These are phyloP conservation scores for Plantago lanceolata DNA, from an alignment of 305 asterid species.

Conservation along the genomic window DNA sequence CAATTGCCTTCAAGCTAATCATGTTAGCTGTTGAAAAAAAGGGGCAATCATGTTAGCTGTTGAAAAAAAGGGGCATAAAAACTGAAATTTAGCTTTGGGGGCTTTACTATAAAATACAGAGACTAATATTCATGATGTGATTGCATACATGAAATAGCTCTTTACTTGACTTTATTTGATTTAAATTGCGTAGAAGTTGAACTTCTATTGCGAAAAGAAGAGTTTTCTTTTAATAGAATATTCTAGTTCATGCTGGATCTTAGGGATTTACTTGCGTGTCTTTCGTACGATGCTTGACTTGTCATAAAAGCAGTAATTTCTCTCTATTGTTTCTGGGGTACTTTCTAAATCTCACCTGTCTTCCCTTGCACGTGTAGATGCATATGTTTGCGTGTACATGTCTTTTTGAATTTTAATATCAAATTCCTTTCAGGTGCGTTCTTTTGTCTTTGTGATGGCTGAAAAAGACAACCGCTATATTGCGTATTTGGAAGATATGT, in stretches of 20 bases:
- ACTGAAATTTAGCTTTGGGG: no score
- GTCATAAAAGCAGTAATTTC: no score
- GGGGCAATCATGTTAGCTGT: not conserved
- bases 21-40: conserved; percentile 1
- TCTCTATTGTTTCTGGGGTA: no score
- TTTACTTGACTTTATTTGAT: not conserved
- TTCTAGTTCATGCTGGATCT: not conserved
- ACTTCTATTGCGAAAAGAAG: not conserved
- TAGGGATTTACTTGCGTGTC: not conserved
- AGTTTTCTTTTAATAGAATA: not conserved
- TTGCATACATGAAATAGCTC: not conserved
- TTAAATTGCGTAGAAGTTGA: not conserved
- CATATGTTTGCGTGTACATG: not conserved
- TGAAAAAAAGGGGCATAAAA: not conserved
- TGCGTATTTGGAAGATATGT: conserved; percentile 95
- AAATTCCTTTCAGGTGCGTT: conserved; percentile 52
- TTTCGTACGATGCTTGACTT: not conserved
- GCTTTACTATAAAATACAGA: not conserved
- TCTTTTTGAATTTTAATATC: conserved; percentile 9
- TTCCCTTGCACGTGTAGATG: no score
- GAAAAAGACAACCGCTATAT: conserved; percentile 77
- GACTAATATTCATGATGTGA: not conserved
- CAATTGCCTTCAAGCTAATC: conserved; percentile 7
- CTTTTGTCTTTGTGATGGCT: conserved; percentile 94
- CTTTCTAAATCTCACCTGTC: no score